phyloP scores from a whole-genome alignment of 2,329 filamentous ascomycete species.

The Hypoxylon sp. region DNA sequence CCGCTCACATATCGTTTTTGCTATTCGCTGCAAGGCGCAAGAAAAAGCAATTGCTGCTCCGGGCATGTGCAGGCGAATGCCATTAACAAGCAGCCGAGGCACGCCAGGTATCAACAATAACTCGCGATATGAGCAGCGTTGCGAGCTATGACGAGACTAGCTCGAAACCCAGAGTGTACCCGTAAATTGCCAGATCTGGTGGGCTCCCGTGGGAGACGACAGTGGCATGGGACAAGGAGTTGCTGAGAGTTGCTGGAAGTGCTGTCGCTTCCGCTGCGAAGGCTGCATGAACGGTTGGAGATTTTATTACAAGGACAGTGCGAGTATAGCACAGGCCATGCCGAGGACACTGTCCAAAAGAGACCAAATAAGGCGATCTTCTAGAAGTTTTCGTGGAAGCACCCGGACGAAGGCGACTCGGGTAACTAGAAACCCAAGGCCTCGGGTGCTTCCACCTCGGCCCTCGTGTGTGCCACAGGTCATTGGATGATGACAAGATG shows the following conservation, averaged over 20 bases:
- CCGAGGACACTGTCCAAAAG: conserved; percentile 18
- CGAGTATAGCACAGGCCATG: not conserved
- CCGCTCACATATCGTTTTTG: conserved; percentile 41
- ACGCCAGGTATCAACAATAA: conserved; percentile 20
- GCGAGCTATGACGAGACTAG: conserved; percentile 23
- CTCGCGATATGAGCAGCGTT: conserved; percentile 20
- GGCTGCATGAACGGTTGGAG: conserved; percentile 33
- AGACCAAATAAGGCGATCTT: conserved; percentile 35
- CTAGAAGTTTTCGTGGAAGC: conserved; percentile 45
- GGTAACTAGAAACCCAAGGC: conserved; percentile 38
- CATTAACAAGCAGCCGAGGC: conserved; percentile 23
- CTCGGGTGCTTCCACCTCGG: conserved; percentile 39
- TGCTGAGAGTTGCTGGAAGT: conserved; percentile 1
- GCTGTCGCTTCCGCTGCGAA: conserved; percentile 21
- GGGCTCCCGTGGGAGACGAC: conserved; percentile 11
- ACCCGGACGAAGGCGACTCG: conserved; percentile 24
- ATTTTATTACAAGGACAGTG: conserved; percentile 21
- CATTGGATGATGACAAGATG: conserved; percentile 37
- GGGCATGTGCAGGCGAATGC: conserved; percentile 46
- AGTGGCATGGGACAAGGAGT: conserved; percentile 18
- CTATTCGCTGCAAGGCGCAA: conserved; percentile 26
- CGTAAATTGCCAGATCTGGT: conserved; percentile 10
- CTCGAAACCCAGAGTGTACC: conserved; percentile 18
- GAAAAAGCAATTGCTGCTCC: conserved; percentile 45
- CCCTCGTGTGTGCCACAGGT: conserved; percentile 19